These are phyloP conservation scores for Colletotrichum agaves DNA, from an alignment of 2,329 filamentous ascomycete genomes.

Conservation along the genomic window DNA sequence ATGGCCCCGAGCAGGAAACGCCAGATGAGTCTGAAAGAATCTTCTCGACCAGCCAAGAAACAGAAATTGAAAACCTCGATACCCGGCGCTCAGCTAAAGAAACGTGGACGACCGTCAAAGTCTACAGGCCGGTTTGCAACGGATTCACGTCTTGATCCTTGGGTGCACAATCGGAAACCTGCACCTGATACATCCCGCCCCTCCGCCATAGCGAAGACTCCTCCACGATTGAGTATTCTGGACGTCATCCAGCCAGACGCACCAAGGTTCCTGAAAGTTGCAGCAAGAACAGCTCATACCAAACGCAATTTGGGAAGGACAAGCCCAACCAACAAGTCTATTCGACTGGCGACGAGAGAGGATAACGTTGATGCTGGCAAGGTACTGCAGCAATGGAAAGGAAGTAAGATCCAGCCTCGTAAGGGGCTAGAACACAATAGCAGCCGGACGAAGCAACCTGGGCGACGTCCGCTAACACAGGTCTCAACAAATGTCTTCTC, in stretches of 20 bases:
- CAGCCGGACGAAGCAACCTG: background rate
- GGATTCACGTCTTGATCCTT: slow-evolving; percentile 16
- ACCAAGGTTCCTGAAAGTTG: slow-evolving; percentile 69
- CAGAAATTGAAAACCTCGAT: slow-evolving; percentile 40
- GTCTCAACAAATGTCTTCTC: slow-evolving; percentile 16
- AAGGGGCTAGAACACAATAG: slow-evolving; percentile 12
- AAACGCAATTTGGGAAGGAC: slow-evolving; percentile 62
- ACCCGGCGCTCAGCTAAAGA: slow-evolving; percentile 39
- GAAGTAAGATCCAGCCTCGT: slow-evolving; percentile 60
- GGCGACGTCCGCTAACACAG: slow-evolving; percentile 14
- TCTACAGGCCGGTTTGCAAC: background rate
- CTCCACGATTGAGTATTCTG: slow-evolving; percentile 68
- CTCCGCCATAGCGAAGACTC: slow-evolving; percentile 41
- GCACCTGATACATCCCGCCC: slow-evolving; percentile 1
- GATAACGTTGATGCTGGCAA: slow-evolving; percentile 69
- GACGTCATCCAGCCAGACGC: slow-evolving; percentile 65
- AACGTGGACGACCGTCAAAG: slow-evolving; percentile 39
- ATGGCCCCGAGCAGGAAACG: slow-evolving; percentile 61
- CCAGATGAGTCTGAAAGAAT: slow-evolving; percentile 45
- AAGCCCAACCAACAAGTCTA: slow-evolving; percentile 65
- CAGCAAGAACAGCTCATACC: slow-evolving; percentile 65
- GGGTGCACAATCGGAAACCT: background rate
- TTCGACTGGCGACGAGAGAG: slow-evolving; percentile 68
- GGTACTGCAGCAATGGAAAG: slow-evolving; percentile 65
- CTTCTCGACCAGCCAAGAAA: slow-evolving; percentile 42